phyloP scores from a whole-genome alignment of 2,329 filamentous ascomycete species.

The Penicillium fuscoglaucum region DNA sequence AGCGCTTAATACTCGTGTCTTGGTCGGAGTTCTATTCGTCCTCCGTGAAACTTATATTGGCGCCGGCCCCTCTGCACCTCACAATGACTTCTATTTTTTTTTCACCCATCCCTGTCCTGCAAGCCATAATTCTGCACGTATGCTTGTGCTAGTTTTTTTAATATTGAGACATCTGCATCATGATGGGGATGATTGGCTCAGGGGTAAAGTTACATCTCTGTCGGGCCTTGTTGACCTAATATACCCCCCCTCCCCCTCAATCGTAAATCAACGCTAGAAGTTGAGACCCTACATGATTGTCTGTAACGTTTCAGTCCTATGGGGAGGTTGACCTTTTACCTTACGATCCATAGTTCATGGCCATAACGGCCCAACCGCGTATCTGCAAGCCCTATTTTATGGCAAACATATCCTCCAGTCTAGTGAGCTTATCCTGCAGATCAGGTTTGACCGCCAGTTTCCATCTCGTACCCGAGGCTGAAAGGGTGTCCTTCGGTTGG shows the following conservation, averaged over 20 bases:
- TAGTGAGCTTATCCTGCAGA: not conserved
- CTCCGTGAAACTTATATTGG: conserved; percentile 4
- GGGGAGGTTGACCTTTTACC: not conserved
- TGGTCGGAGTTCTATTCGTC: not conserved
- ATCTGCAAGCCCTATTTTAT: not conserved
- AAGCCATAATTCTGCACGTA: not conserved
- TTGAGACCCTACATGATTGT: not conserved
- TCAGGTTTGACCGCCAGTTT: not conserved
- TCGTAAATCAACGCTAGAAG: not conserved
- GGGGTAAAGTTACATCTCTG: not conserved
- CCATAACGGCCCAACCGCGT: not conserved
- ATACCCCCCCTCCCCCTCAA: not conserved
- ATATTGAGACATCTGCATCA: not conserved
- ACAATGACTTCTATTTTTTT: not conserved
- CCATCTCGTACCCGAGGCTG: too few relatives aligned
- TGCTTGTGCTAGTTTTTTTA: not conserved
- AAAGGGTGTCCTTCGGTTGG: not conserved
- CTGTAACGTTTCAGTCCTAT: not conserved
- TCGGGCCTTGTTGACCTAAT: not conserved
- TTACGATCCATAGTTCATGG: not conserved
- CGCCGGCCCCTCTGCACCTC: not conserved
- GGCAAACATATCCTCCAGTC: not conserved
- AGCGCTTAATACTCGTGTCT: not conserved
- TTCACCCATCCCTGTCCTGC: not conserved
- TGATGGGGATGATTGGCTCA: not conserved